Percentiles rank a stretch among this genome's conserved stretches.
Conservation (phyloP, 2,329 filamentous ascomycete genomes). For the Cercospora canescens region DNA sequence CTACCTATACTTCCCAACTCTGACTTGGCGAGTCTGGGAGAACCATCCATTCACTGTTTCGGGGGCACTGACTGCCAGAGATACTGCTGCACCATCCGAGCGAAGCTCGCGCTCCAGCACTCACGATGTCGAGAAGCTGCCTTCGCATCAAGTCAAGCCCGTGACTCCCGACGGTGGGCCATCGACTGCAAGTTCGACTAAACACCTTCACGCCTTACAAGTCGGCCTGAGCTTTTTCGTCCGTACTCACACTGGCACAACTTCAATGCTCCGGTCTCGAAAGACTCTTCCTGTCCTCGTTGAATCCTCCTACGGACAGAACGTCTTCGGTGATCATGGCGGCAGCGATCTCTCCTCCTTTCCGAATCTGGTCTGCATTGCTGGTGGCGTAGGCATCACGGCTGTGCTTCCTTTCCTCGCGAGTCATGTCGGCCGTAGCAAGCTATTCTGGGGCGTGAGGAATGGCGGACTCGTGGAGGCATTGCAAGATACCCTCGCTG, state of each 20-base stretch:
- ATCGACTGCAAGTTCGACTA: neutral
- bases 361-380: conserved; percentile 43
- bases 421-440: conserved; percentile 36
- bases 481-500: conserved; percentile 12
- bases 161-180: neutral
- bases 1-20: conserved; percentile 53
- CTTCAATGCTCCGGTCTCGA: conserved; percentile 31
- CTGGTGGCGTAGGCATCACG: conserved; percentile 53
- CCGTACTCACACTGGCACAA: conserved; percentile 38
- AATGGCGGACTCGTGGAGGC: conserved; percentile 29
- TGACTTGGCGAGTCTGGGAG: conserved; percentile 48
- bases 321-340: neutral
- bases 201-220: neutral
- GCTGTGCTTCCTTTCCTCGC: conserved; percentile 41
- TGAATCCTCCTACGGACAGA: conserved; percentile 42
- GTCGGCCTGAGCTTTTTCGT: conserved; percentile 40
- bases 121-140: conserved; percentile 2
- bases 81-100: neutral
- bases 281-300: conserved; percentile 33
- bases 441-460: conserved; percentile 41
- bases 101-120: neutral
- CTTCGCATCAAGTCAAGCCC: neutral
- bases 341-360: neutral
- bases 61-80: neutral
- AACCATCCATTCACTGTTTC: conserved; percentile 57